Conservation (phyloP, 495 filamentous ascomycete genomes). For the Xylaria curta region DNA sequence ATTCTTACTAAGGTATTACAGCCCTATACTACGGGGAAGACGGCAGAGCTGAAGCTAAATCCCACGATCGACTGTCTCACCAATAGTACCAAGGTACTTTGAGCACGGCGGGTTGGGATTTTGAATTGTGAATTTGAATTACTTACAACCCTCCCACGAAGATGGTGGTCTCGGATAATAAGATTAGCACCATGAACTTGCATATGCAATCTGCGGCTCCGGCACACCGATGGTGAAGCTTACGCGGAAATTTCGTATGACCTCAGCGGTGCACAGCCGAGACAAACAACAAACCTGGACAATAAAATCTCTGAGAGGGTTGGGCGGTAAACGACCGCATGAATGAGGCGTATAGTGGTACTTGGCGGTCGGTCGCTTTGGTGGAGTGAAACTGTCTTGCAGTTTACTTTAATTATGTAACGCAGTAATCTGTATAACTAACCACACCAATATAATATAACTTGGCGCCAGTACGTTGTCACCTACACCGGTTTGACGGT, state of each 20-base stretch:
- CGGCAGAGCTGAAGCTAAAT: background rate
- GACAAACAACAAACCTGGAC: conserved; percentile 1
- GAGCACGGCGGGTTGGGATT: background rate
- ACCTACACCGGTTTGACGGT: background rate
- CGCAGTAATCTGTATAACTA: too few relatives aligned
- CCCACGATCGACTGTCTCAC: background rate
- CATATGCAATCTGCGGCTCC: conserved; percentile 27
- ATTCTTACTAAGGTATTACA: background rate
- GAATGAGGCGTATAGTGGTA: conserved; percentile 13
- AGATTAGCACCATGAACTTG: conserved; percentile 15
- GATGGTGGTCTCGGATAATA: conserved; percentile 22
- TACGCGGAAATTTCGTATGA: conserved; percentile 11
- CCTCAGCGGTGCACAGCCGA: background rate
- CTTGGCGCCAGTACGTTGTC: too few relatives aligned
- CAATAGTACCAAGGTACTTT: background rate
- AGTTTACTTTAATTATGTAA: background rate
- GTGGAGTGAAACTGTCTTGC: conserved; percentile 1
- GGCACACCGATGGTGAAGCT: conserved; percentile 22
- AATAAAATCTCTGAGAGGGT: background rate
- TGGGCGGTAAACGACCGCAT: background rate
- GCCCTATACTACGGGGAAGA: background rate
- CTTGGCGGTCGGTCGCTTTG: conserved; percentile 5
- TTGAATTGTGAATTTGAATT: conserved; percentile 2
- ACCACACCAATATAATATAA: background rate
- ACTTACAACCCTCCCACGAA: background rate